Evolutionary conservation across 2,329 filamentous ascomycete genomes (phyloP).

Genomic region (Rosellinia necatrix): DNA sequence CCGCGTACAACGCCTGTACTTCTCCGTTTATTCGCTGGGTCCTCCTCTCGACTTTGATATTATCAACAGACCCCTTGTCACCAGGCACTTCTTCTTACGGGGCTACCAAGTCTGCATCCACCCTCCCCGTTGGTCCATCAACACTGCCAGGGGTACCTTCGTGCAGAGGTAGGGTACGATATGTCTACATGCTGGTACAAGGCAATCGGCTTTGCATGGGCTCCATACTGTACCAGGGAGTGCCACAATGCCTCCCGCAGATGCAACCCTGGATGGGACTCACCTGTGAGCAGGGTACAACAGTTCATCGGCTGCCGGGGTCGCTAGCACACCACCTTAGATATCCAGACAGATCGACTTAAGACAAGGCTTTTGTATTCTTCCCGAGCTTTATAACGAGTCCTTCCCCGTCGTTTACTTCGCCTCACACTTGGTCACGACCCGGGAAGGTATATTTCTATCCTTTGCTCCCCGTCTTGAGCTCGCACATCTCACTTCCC

Average conservation of each 20-base stretch:
- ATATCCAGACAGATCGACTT: too few relatives aligned
- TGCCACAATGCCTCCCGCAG: not conserved
- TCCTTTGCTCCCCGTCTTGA: conserved; percentile 18
- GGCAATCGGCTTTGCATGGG: conserved; percentile 5
- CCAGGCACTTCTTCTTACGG: conserved; percentile 12
- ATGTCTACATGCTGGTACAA: conserved; percentile 19
- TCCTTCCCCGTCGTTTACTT: conserved; percentile 15
- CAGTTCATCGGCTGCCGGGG: not conserved
- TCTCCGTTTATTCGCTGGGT: too few relatives aligned
- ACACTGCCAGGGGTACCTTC: conserved; percentile 4
- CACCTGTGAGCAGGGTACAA: not conserved
- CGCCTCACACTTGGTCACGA: conserved; percentile 19
- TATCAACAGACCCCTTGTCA: not conserved
- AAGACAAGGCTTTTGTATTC: conserved; percentile 24
- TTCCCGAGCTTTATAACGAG: conserved; percentile 25
- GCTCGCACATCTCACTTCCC: conserved; percentile 2
- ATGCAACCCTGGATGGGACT: not conserved
- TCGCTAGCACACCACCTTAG: too few relatives aligned
- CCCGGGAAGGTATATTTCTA: conserved; percentile 22
- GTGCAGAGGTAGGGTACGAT: conserved; percentile 9
- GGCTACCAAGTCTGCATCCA: conserved; percentile 10
- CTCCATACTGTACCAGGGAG: conserved; percentile 22
- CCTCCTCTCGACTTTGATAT: conserved; percentile 3
- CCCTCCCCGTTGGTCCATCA: conserved; percentile 24
- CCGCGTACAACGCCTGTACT: too few relatives aligned